Evolutionary conservation across 495 filamentous ascomycete species (phyloP).

Genomic region (Tuber melanosporum): DNA sequence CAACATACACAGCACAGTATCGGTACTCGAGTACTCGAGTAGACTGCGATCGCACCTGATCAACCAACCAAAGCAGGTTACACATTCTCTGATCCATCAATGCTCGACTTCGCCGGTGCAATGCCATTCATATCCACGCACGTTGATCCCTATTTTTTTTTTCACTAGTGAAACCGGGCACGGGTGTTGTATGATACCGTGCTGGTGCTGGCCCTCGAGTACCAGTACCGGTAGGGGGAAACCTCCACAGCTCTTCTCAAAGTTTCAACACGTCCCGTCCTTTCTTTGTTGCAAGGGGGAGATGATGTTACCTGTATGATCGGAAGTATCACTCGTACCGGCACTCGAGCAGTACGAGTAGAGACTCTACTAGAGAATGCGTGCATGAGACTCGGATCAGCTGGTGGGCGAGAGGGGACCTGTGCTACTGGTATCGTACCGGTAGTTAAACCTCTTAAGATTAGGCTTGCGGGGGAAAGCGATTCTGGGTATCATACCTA

Average conservation of each 20-base stretch:
- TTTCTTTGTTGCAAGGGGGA: not conserved
- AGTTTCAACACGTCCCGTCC: not conserved
- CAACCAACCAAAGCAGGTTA: not conserved
- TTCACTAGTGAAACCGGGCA: not conserved
- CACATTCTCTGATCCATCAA: not conserved
- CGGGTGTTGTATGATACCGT: not conserved
- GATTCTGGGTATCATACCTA: no score
- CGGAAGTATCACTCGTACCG: not conserved
- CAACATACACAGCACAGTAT: not conserved
- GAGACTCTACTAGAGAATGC: no score
- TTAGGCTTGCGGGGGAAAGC: not conserved
- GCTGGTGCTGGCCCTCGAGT: no score
- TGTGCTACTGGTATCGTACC: not conserved
- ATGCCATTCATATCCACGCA: not conserved
- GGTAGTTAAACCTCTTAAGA: not conserved
- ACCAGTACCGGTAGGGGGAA: not conserved
- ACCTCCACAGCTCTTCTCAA: not conserved
- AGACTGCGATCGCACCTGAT: not conserved
- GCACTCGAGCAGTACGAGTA: no score
- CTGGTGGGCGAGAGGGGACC: not conserved
- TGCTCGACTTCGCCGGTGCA: not conserved
- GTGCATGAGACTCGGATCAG: not conserved
- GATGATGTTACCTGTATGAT: not conserved
- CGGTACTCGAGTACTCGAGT: no score
- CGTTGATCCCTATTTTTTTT: not conserved